Evolutionary conservation across 257 asterid genomes (phyloP).

Genomic region (Nicotiana paniculata): DNA sequence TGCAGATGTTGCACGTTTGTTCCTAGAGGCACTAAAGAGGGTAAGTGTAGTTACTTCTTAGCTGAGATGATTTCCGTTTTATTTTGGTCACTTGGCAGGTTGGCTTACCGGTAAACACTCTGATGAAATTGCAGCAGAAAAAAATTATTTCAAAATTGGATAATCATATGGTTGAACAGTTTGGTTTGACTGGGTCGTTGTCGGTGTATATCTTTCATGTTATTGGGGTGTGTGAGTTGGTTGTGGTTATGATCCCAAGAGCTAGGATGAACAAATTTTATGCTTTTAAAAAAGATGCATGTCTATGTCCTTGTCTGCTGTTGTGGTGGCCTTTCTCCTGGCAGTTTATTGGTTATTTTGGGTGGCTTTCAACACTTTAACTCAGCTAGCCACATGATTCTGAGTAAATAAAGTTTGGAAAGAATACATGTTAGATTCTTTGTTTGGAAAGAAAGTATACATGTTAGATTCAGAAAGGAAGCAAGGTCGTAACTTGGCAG

Average conservation of each 20-base stretch:
- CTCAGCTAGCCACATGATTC: neutral
- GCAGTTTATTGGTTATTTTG: neutral
- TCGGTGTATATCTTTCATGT: neutral
- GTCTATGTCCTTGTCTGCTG: neutral
- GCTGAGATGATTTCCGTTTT: neutral
- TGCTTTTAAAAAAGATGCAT: neutral
- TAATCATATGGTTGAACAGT: neutral
- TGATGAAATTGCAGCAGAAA: neutral
- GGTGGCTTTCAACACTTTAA: neutral
- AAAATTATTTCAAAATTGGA: neutral
- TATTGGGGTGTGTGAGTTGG: neutral
- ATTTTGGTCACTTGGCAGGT: neutral
- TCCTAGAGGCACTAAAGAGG: slow-evolving; percentile 69
- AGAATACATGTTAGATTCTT: neutral
- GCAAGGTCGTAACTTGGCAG: neutral
- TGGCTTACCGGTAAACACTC: neutral
- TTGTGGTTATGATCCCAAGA: neutral
- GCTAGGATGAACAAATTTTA: neutral
- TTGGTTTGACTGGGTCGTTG: neutral
- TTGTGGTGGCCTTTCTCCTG: neutral
- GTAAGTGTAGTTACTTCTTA: slow-evolving; percentile 31
- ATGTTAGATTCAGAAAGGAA: neutral
- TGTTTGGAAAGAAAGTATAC: neutral
- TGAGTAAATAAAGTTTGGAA: neutral
- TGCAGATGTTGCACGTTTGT: slow-evolving; percentile 48